Percentiles rank a stretch among this genome's conserved stretches.
phyloP scores from a whole-genome alignment of 768 basidiomycete genomes.

The Boletus rufocinnamomeus region DNA sequence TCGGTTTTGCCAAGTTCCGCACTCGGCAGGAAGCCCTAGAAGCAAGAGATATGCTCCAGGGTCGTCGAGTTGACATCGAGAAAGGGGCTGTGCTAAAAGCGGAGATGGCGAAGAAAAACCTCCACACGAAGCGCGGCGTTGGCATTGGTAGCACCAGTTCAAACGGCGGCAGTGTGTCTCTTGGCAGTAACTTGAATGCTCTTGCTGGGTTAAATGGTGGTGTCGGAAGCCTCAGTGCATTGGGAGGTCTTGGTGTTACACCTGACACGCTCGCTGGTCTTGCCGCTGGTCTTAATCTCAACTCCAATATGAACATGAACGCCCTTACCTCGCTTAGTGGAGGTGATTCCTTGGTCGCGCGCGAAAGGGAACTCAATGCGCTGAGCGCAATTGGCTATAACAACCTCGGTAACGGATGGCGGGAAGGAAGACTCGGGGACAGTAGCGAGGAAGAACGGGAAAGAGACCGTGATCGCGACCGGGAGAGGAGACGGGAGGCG shows the following conservation, averaged over 20 bases:
- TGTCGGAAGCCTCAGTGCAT: slow-evolving; percentile 30
- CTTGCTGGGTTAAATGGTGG: slow-evolving; percentile 28
- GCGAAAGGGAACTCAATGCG: slow-evolving; percentile 51
- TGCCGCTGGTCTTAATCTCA: slow-evolving; percentile 34
- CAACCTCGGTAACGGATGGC: slow-evolving; percentile 34
- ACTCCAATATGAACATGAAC: slow-evolving; percentile 30
- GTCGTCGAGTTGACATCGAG: slow-evolving; percentile 87
- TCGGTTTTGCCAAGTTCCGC: slow-evolving; percentile 96
- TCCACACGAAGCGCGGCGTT: slow-evolving; percentile 91
- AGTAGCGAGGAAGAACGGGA: slow-evolving; percentile 41
- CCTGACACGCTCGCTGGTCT: slow-evolving; percentile 32
- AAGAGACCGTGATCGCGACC: slow-evolving; percentile 49
- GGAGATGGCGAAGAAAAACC: slow-evolving; percentile 99
- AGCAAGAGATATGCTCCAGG: slow-evolving; percentile 87
- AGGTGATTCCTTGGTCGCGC: slow-evolving; percentile 34
- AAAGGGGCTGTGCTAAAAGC: slow-evolving; percentile 93
- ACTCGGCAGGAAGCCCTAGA: slow-evolving; percentile 83
- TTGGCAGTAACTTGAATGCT: slow-evolving; percentile 29
- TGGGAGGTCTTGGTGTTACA: slow-evolving; percentile 30
- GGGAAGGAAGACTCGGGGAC: slow-evolving; percentile 38
- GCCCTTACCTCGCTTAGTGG: slow-evolving; percentile 28
- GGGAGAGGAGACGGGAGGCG: slow-evolving; percentile 43
- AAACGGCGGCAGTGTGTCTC: slow-evolving; percentile 31
- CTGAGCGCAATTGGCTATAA: slow-evolving; percentile 51
- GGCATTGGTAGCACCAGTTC: slow-evolving; percentile 53